Evolutionary conservation across 805 yeast species (phyloP).

Genomic region (Metschnikowia dekortorum): DNA sequence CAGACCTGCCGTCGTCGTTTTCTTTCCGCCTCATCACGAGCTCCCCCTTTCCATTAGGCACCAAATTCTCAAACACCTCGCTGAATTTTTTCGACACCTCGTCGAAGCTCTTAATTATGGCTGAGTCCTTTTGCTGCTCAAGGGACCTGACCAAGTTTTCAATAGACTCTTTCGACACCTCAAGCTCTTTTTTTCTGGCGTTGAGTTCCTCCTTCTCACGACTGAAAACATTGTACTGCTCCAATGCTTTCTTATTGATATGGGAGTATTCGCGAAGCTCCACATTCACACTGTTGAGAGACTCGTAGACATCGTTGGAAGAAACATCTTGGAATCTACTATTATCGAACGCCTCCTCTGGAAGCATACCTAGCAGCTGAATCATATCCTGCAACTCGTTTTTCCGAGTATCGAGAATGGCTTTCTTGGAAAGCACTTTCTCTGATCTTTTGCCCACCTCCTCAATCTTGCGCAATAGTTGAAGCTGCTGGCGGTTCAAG

Average conservation of each 20-base stretch:
- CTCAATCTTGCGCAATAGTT: conserved; percentile 53
- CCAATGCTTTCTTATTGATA: conserved; percentile 85
- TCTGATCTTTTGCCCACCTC: conserved; percentile 62
- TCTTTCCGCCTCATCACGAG: conserved; percentile 55
- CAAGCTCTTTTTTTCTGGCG: conserved; percentile 63
- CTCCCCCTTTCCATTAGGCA: conserved; percentile 77
- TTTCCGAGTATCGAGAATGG: conserved; percentile 54
- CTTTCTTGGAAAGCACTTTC: conserved; percentile 56
- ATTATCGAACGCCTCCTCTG: conserved; percentile 70
- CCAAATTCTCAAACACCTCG: conserved; percentile 72
- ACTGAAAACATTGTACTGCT: conserved; percentile 70
- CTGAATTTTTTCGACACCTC: conserved; percentile 72
- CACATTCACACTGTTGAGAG: conserved; percentile 52
- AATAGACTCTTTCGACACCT: conserved; percentile 66
- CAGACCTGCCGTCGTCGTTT: conserved; percentile 16
- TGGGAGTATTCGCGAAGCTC: conserved; percentile 63
- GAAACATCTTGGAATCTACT: conserved; percentile 36
- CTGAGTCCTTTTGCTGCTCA: conserved; percentile 75
- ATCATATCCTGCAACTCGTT: conserved; percentile 71
- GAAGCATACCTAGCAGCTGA: conserved; percentile 81
- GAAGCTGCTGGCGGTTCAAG: conserved; percentile 55
- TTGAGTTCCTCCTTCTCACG: conserved; percentile 66
- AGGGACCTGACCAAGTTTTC: conserved; percentile 64
- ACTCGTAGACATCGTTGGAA: conserved; percentile 50
- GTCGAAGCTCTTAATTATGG: conserved; percentile 72